These are phyloP conservation scores for Phytopythium boreale DNA, from an alignment of 352 stramenopile species.

Conservation along the genomic window DNA sequence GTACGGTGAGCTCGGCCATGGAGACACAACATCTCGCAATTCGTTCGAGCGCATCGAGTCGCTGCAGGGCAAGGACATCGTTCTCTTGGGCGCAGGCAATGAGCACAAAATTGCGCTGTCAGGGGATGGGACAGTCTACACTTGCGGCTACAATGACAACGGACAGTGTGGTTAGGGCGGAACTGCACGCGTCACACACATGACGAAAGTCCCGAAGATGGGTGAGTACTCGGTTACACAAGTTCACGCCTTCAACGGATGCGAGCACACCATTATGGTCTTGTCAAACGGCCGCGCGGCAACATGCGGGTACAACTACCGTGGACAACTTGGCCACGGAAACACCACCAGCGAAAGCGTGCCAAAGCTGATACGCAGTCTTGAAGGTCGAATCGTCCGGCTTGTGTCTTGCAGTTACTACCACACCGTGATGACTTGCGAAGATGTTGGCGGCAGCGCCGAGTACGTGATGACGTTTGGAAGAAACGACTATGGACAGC, in stretches of 20 bases:
- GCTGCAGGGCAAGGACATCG: slow-evolving; percentile 72
- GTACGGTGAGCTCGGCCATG: slow-evolving; percentile 91
- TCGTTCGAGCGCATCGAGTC: slow-evolving; percentile 72
- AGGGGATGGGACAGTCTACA: slow-evolving; percentile 72
- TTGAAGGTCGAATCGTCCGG: slow-evolving; percentile 62
- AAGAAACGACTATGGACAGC: slow-evolving; percentile 91
- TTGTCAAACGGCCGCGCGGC: slow-evolving; percentile 71
- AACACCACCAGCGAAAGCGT: slow-evolving; percentile 85
- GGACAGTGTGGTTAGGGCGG: slow-evolving; percentile 90
- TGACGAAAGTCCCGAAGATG: slow-evolving; percentile 75
- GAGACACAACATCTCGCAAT: slow-evolving; percentile 86
- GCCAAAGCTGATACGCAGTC: slow-evolving; percentile 72
- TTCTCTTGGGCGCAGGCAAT: slow-evolving; percentile 89
- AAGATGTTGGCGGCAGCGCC: slow-evolving; percentile 21
- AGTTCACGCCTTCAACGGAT: slow-evolving; percentile 93
- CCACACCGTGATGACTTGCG: slow-evolving; percentile 85
- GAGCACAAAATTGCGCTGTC: slow-evolving; percentile 89
- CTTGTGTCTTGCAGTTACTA: slow-evolving; percentile 93
- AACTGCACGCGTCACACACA: slow-evolving; percentile 68
- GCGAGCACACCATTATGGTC: slow-evolving; percentile 89
- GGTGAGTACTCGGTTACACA: slow-evolving; percentile 47
- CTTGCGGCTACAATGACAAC: slow-evolving; percentile 94
- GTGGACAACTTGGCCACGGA: slow-evolving; percentile 89
- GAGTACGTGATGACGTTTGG: slow-evolving; percentile 85
- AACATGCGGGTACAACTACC: slow-evolving; percentile 93